phyloP scores from a whole-genome alignment of 1,284 basidiomycete genomes.

The Spongiforma sp. region DNA sequence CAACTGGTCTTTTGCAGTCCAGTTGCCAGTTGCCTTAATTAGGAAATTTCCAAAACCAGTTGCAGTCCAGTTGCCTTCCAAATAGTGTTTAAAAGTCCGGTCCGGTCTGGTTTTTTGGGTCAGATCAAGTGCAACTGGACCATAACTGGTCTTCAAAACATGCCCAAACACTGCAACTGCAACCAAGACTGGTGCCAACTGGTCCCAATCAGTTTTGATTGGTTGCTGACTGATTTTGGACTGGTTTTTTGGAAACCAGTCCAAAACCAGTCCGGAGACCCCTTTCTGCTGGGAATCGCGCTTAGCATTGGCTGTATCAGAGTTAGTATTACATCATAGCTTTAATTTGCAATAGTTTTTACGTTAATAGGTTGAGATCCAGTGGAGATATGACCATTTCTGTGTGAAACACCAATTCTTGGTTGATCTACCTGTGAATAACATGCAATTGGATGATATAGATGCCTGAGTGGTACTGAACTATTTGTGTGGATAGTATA shows the following conservation, averaged over 20 bases:
- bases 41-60: too few relatives aligned
- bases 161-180: background rate
- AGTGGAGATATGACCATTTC: background rate
- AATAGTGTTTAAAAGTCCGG: conserved; percentile 1
- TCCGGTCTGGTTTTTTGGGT: background rate
- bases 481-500: background rate
- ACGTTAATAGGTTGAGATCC: background rate
- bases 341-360: background rate
- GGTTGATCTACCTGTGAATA: background rate
- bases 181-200: background rate
- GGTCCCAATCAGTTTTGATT: background rate
- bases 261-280: background rate
- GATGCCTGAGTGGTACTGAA: background rate
- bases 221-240: background rate
- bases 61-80: too few relatives aligned
- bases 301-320: background rate
- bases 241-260: background rate
- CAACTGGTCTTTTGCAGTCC: too few relatives aligned
- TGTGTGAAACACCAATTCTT: background rate
- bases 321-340: background rate
- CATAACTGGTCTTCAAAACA: background rate
- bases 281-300: background rate
- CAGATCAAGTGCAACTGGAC: background rate
- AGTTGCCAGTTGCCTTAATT: too few relatives aligned
- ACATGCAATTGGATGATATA: background rate